Base-by-base conservation (phyloP, 2,329 filamentous ascomycete species). In the Colletotrichum limetticola region DNA sequence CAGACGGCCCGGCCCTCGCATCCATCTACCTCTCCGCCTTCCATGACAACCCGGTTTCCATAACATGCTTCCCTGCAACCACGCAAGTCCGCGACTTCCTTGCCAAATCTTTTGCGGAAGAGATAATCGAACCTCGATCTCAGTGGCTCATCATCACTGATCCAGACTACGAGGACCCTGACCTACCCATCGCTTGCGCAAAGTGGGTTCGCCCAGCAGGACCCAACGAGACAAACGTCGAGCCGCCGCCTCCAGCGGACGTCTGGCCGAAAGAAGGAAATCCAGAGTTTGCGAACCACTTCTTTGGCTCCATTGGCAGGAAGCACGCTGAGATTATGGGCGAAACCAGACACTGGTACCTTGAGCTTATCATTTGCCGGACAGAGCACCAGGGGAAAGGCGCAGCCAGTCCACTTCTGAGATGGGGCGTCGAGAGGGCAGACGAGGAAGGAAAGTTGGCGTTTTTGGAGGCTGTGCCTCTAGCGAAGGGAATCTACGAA, bases 391-490 rank as follows among this genome's bases (percentile, higher is more conserved):
- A 87, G 77, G 83, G 88, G 1, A 83, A 80, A 52, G 88, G 88
- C 0, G 83, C 84, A 0, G 86, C 83, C 0, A 81, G 80, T 16
- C 77, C 79, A 35, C 66, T 90, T 26, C 75, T 90, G 52, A 77
- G 78, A 30, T 90, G 86, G 86, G 88, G 88, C 0, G 71, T 85
- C 7, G 78, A 82, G 30, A 81, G 79, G 72, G 86, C 86, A 1
- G 87, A 89, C 75, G 80, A 78, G 5, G 83, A 82, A 1, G 80
- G 83, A 0, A 74, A 81, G 16, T 83, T 85, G 57, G 82, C 84
- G 11, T 90, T 86, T 77, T 78, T 90, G 1, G 87, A 90, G 71
- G 85, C 87, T 9, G 88, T 87, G 58, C 83, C 82, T 0, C 82
- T 82, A 19, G 88, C 86, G 2, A 83, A 80, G 70, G 81, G 80